phyloP scores from a whole-genome alignment of 2,329 filamentous ascomycete genomes.

The Trichoderma sp. region DNA sequence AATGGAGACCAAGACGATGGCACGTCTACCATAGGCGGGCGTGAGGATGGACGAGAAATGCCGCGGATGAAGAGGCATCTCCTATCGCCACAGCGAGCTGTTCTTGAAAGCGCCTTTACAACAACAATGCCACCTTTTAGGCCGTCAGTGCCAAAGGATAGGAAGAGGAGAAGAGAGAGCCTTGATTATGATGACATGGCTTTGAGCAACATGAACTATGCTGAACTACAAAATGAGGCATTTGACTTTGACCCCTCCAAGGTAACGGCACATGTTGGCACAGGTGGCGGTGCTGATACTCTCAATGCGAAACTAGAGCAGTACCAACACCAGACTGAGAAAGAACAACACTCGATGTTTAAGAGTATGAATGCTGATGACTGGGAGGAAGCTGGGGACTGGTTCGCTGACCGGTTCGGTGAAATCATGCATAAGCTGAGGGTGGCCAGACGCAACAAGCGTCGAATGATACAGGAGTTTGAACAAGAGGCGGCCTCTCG shows the following conservation, averaged over 20 bases:
- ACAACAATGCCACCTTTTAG: slow-evolving; percentile 27
- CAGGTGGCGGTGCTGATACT: slow-evolving; percentile 43
- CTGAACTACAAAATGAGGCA: slow-evolving; percentile 51
- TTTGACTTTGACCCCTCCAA: slow-evolving; percentile 61
- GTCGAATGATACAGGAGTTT: slow-evolving; percentile 52
- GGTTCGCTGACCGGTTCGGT: slow-evolving; percentile 59
- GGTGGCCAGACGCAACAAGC: slow-evolving; percentile 52
- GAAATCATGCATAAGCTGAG: slow-evolving; percentile 52
- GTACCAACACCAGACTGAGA: slow-evolving; percentile 48
- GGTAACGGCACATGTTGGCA: slow-evolving; percentile 41
- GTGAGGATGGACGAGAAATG: slow-evolving; percentile 32
- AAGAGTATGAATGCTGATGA: slow-evolving; percentile 55
- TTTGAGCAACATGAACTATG: slow-evolving; percentile 56
- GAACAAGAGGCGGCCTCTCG: slow-evolving; percentile 58
- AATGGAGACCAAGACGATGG: slow-evolving; percentile 28
- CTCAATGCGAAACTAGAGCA: slow-evolving; percentile 53
- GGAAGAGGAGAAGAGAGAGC: slow-evolving; percentile 47
- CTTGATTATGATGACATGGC: slow-evolving; percentile 60
- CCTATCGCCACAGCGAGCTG: slow-evolving; percentile 27
- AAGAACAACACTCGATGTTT: slow-evolving; percentile 54
- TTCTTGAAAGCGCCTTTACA: slow-evolving; percentile 32
- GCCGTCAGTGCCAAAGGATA: slow-evolving; percentile 30
- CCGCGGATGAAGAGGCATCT: slow-evolving; percentile 32
- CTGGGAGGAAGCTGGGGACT: slow-evolving; percentile 62
- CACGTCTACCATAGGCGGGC: slow-evolving; percentile 28